Evolutionary conservation across 140 eudicot genomes (phyloP).

Genomic region (Erigeron philadelphicus): DNA sequence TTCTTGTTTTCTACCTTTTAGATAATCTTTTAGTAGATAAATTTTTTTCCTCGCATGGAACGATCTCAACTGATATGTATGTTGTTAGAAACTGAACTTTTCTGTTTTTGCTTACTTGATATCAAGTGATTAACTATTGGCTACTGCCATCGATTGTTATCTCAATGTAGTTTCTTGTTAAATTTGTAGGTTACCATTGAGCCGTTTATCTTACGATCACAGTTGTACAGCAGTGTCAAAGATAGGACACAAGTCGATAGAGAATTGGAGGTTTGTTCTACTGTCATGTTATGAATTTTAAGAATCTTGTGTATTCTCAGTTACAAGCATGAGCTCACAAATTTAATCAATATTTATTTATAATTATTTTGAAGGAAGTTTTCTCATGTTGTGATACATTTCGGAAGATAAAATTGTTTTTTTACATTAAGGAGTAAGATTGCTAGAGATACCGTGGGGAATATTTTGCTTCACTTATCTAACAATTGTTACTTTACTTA

Average conservation of each 20-base stretch:
- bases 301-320: neutral
- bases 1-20: no score
- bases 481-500: neutral
- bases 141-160: neutral
- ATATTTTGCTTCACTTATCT: neutral
- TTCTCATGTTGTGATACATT: neutral
- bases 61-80: no score
- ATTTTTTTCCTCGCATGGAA: no score
- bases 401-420: neutral
- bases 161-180: slow-evolving; percentile 4
- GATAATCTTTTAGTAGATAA: no score
- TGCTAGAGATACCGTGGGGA: neutral
- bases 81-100: no score
- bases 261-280: slow-evolving; percentile 72
- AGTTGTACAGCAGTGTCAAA: slow-evolving; percentile 83
- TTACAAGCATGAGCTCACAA: neutral
- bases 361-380: neutral
- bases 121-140: neutral
- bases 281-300: neutral
- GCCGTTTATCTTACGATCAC: slow-evolving; percentile 80
- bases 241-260: slow-evolving; percentile 94
- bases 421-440: neutral
- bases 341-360: neutral
- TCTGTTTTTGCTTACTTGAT: no score
- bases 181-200: slow-evolving; percentile 54